Percentiles rank a stretch among this genome's conserved stretches.
Conservation (phyloP, 2,329 filamentous ascomycete species). For the Fusarium chaquense region DNA sequence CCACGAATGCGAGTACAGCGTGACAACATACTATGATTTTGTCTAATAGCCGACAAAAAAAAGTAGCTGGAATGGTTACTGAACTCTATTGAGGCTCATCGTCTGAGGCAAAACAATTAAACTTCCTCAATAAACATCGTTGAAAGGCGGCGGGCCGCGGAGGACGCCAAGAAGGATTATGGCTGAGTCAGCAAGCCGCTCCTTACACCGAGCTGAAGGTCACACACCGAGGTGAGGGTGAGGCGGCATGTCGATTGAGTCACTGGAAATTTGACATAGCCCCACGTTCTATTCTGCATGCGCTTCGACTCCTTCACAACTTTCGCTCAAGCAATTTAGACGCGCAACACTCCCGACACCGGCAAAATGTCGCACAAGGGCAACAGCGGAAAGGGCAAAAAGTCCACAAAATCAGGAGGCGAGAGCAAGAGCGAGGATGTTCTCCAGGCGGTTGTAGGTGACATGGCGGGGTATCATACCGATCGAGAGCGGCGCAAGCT, state of each 20-base stretch:
- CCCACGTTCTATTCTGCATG: conserved; percentile 30
- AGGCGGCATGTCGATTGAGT: conserved; percentile 49
- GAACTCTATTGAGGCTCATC: conserved; percentile 32
- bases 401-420: conserved; percentile 62
- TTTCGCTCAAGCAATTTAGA: conserved; percentile 22
- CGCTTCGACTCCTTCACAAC: conserved; percentile 32
- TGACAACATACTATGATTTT: not conserved
- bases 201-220: conserved; percentile 18
- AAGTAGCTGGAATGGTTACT: conserved; percentile 36
- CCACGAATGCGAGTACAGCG: not conserved
- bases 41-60: not conserved
- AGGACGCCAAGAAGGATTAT: not conserved
- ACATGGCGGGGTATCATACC: conserved; percentile 46
- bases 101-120: conserved; percentile 7
- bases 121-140: conserved; percentile 5
- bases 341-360: conserved; percentile 25
- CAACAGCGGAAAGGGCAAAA: conserved; percentile 64
- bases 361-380: conserved; percentile 61
- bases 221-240: conserved; percentile 48
- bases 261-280: conserved; percentile 46
- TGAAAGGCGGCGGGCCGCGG: not conserved
- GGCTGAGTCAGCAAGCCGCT: conserved; percentile 30
- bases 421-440: conserved; percentile 70
- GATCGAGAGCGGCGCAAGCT: conserved; percentile 36
- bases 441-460: conserved; percentile 67